These are phyloP conservation scores for Paramyrothecium sp. DNA, from an alignment of 2,329 filamentous ascomycete species.

Conservation along the genomic window DNA sequence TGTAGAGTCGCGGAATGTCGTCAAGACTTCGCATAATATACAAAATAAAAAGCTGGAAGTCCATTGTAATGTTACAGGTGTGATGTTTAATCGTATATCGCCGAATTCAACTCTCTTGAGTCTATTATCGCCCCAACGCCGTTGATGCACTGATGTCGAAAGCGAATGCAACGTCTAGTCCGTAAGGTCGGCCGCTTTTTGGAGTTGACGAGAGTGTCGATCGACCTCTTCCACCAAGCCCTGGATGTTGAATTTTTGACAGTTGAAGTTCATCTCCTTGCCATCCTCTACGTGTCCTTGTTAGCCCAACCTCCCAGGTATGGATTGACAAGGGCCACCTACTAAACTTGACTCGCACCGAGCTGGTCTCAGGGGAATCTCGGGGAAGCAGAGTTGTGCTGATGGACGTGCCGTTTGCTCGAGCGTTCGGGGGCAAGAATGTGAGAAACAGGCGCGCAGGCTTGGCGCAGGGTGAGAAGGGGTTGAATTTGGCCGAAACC, in stretches of 20 bases:
- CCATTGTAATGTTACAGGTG: constrained; percentile 13
- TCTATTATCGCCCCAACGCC: constrained; percentile 28
- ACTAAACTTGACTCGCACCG: constrained; percentile 85
- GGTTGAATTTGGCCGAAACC: constrained; percentile 86
- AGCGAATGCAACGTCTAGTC: constrained; percentile 35
- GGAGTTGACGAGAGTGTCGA: constrained; percentile 78
- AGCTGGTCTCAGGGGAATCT: constrained; percentile 64
- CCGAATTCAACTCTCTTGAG: constrained; percentile 7
- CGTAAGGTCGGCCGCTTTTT: constrained; percentile 77
- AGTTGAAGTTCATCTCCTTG: constrained; percentile 81
- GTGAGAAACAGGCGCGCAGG: constrained; percentile 87
- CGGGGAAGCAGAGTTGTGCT: constrained; percentile 74
- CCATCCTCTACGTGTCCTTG: constrained; percentile 69
- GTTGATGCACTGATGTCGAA: constrained; percentile 24
- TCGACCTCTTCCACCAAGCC: constrained; percentile 87
- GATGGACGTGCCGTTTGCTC: constrained; percentile 71
- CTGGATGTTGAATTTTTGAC: constrained; percentile 79
- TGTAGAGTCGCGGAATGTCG: background rate
- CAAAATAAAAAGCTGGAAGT: background rate
- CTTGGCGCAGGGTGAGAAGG: constrained; percentile 77
- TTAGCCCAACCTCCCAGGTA: constrained; percentile 13
- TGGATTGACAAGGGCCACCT: constrained; percentile 28
- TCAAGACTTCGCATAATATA: background rate
- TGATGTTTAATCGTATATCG: constrained; percentile 8
- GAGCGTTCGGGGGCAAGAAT: constrained; percentile 76